Evolutionary conservation across 2,329 filamentous ascomycete genomes (phyloP).

Genomic region (Pseudocercospora musae): DNA sequence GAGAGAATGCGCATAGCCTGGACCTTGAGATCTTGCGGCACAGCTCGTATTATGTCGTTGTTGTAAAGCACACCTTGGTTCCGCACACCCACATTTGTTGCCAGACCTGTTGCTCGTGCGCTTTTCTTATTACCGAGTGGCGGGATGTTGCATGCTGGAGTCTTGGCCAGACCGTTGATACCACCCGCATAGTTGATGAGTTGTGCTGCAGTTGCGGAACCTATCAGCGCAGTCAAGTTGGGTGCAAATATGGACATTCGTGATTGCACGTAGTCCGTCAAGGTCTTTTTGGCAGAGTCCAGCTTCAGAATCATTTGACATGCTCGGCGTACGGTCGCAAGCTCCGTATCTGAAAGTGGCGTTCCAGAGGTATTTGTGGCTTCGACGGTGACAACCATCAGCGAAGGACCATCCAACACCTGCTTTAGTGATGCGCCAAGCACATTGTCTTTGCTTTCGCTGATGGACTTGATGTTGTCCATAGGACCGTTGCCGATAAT

Average conservation of each 20-base stretch:
- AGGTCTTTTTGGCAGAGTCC: conserved; percentile 77
- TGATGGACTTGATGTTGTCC: conserved; percentile 78
- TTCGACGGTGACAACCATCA: conserved; percentile 96
- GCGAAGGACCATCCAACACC: conserved; percentile 79
- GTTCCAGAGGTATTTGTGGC: conserved; percentile 84
- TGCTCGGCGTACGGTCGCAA: conserved; percentile 69
- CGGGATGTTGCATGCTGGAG: conserved; percentile 86
- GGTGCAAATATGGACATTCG: conserved; percentile 96
- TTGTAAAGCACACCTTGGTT: conserved; percentile 94
- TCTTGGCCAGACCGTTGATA: conserved; percentile 82
- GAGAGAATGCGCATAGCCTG: conserved; percentile 95
- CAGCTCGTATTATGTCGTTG: conserved; percentile 80
- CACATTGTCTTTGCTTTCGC: conserved; percentile 73
- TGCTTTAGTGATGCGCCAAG: conserved; percentile 71
- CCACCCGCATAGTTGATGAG: conserved; percentile 94
- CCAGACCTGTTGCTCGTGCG: conserved; percentile 69
- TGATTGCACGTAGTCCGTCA: conserved; percentile 93
- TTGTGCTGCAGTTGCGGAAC: conserved; percentile 89
- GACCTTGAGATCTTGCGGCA: conserved; percentile 81
- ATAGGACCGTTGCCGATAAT: conserved; percentile 91
- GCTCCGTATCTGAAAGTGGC: conserved; percentile 70
- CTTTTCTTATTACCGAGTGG: conserved; percentile 89
- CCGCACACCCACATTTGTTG: conserved; percentile 85
- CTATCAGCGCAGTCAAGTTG: conserved; percentile 85
- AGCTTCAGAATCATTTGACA: conserved; percentile 87